Conservation (phyloP, 257 asterid species). For the Capsicum chinense region DNA sequence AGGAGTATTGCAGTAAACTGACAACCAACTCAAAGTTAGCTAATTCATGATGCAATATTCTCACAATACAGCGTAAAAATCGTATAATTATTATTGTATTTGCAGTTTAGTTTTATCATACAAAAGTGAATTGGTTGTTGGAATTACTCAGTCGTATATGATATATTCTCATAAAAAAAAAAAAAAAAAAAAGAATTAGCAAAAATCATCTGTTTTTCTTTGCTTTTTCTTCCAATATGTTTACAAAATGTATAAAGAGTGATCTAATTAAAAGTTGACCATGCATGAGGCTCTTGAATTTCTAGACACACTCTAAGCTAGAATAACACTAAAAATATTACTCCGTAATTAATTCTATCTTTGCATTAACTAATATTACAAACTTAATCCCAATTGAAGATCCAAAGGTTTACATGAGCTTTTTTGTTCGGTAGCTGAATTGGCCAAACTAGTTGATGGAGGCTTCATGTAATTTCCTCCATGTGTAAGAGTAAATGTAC, state of each 20-base stretch:
- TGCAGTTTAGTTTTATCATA: not conserved
- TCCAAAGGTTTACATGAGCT: slow-evolving; percentile 52
- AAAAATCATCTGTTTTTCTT: not conserved
- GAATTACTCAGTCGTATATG: not conserved
- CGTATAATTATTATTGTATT: not conserved
- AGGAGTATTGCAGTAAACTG: not conserved
- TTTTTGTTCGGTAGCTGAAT: slow-evolving; percentile 40
- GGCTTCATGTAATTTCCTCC: slow-evolving; percentile 38
- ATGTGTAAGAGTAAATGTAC: slow-evolving; percentile 51
- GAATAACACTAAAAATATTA: not conserved
- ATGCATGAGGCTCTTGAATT: slow-evolving; percentile 8
- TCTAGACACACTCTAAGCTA: not conserved
- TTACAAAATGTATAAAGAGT: not conserved
- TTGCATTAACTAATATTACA: slow-evolving; percentile 42
- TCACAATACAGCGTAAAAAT: not conserved
- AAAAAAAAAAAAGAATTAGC: not conserved
- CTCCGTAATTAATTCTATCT: slow-evolving; percentile 17
- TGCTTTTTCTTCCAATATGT: not conserved
- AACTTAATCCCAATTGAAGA: slow-evolving; percentile 78
- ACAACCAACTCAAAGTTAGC: not conserved
- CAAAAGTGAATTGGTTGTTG: not conserved
- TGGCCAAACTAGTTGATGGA: slow-evolving; percentile 34
- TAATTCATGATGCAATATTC: too few relatives aligned
- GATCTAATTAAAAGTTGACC: not conserved
- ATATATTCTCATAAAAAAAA: not conserved